phyloP scores from a whole-genome alignment of 1,284 basidiomycete genomes.

The Ceratobasidium sp. region DNA sequence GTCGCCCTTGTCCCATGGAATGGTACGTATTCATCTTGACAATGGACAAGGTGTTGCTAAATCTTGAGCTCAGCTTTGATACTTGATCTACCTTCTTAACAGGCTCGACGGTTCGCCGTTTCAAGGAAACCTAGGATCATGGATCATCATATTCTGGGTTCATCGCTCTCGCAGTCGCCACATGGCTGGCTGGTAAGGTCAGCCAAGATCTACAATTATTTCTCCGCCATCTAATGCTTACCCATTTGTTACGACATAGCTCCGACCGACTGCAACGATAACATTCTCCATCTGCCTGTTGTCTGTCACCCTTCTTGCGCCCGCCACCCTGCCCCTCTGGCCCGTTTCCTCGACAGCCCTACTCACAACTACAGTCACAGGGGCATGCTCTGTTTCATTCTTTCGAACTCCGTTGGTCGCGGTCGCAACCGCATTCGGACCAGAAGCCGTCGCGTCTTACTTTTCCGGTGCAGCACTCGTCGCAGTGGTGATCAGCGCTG shows the following conservation, averaged over 20 bases:
- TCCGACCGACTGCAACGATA: neutral
- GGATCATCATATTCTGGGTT: neutral
- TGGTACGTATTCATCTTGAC: neutral
- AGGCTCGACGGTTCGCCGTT: neutral
- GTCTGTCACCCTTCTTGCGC: neutral
- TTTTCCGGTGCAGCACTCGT: constrained; percentile 1
- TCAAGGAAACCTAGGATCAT: neutral
- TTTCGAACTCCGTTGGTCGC: neutral
- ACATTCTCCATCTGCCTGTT: neutral
- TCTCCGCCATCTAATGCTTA: too few relatives aligned
- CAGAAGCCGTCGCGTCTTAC: neutral
- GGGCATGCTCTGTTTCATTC: neutral
- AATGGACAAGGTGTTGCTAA: neutral
- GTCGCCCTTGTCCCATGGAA: constrained; percentile 1
- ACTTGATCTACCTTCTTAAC: neutral
- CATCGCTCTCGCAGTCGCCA: neutral
- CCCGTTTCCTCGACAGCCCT: neutral
- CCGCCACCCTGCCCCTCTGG: neutral
- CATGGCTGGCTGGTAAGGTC: neutral
- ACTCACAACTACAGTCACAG: neutral
- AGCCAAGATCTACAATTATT: neutral
- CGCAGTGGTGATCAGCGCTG: constrained; percentile 1
- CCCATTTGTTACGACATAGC: neutral
- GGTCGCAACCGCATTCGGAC: neutral
- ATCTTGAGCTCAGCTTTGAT: neutral